phyloP scores from a whole-genome alignment of 2,329 filamentous ascomycete species.

The Xylariales sp. region DNA sequence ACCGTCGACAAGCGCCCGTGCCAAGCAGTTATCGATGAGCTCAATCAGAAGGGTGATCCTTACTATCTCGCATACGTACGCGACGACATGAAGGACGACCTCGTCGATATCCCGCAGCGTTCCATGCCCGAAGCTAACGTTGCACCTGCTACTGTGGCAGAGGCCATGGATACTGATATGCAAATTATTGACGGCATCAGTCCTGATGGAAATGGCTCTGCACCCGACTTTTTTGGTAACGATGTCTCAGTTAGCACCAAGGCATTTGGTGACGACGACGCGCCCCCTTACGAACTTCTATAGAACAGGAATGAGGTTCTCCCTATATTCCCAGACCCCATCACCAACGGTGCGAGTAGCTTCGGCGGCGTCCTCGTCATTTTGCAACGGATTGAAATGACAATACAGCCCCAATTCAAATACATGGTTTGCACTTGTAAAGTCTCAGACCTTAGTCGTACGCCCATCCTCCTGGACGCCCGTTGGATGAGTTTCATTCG shows the following conservation, averaged over 20 bases:
- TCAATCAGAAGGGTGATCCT: conserved; percentile 68
- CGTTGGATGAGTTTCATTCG: too few relatives aligned
- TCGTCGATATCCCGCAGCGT: conserved; percentile 42
- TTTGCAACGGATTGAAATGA: too few relatives aligned
- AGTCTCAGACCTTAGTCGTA: too few relatives aligned
- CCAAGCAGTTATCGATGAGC: conserved; percentile 63
- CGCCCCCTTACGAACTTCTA: background rate
- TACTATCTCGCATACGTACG: conserved; percentile 83
- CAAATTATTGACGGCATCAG: conserved; percentile 23
- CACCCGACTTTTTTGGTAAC: background rate
- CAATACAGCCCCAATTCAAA: too few relatives aligned
- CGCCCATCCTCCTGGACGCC: too few relatives aligned
- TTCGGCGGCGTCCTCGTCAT: background rate
- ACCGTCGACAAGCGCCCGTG: conserved; percentile 60
- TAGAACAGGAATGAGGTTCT: background rate
- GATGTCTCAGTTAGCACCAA: background rate
- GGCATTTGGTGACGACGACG: background rate
- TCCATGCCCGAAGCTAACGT: conserved; percentile 6
- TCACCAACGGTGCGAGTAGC: background rate
- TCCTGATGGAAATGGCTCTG: background rate
- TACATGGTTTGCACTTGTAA: too few relatives aligned
- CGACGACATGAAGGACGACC: conserved; percentile 55
- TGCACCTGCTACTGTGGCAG: too few relatives aligned
- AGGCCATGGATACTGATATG: too few relatives aligned
- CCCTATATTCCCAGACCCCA: background rate